Conservation (phyloP, 139 green algal species). For the Monoraphidium neglectum region DNA sequence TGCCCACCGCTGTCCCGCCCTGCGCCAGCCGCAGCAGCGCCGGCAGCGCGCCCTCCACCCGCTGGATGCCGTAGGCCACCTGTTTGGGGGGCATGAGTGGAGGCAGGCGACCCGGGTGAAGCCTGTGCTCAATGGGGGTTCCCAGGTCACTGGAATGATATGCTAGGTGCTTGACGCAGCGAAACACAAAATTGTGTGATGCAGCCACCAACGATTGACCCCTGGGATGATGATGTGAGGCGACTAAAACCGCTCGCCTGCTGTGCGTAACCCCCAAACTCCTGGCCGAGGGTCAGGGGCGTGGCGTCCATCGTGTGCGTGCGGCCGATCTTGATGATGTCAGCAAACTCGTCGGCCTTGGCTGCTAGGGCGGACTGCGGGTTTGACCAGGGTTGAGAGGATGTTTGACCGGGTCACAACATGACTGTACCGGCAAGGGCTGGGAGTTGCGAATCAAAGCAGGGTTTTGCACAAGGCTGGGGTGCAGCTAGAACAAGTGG, state of each 20-base stretch:
- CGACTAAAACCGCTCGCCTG: conserved; percentile 58
- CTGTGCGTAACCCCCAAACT: conserved; percentile 90
- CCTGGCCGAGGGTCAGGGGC: conserved; percentile 93
- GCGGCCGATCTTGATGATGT: conserved; percentile 97
- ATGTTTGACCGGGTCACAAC: no score
- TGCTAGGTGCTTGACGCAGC: no score
- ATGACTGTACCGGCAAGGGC: no score
- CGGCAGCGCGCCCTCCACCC: conserved; percentile 72
- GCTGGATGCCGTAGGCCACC: conserved; percentile 79
- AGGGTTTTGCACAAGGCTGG: not conserved
- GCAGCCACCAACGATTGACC: no score
- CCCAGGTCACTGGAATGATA: no score
- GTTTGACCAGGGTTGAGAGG: no score
- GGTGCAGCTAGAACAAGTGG: no score
- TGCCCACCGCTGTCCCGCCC: conserved; percentile 96
- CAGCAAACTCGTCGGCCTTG: conserved; percentile 79
- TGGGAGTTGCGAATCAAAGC: not conserved
- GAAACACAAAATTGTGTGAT: no score
- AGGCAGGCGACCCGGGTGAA: no score
- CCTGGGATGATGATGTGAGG: no score
- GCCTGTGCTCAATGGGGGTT: no score
- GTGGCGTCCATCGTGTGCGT: conserved; percentile 96
- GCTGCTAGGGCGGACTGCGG: conserved; percentile 19
- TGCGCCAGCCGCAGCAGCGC: conserved; percentile 83
- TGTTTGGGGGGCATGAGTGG: conserved; percentile 36